A percentile compares a stretch with the other conserved stretches of the same genome.
phyloP scores from a whole-genome alignment of 306 rosid species.

The Glycine latifolia region DNA sequence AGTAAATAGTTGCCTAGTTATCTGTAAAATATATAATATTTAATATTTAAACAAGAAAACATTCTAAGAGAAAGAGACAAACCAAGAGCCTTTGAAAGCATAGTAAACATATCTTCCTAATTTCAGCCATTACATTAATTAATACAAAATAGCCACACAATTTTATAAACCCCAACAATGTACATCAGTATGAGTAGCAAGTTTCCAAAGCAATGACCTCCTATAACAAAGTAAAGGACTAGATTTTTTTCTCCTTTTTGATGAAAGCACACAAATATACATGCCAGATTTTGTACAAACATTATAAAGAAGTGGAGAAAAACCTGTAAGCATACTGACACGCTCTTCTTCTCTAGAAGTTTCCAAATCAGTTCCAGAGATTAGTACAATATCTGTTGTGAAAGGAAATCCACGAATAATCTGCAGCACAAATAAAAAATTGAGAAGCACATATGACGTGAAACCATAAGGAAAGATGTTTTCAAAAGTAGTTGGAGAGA shows the following conservation, averaged over 20 bases:
- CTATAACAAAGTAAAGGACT: slow-evolving; percentile 30
- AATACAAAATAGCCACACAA: slow-evolving; percentile 28
- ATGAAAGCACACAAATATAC: slow-evolving; percentile 34
- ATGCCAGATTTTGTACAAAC: slow-evolving; percentile 30
- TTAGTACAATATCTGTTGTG: slow-evolving; percentile 71
- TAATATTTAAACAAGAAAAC: slow-evolving; percentile 29
- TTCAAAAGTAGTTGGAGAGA: slow-evolving; percentile 11
- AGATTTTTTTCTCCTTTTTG: slow-evolving; percentile 9
- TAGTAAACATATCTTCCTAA: slow-evolving; percentile 38
- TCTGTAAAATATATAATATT: neutral
- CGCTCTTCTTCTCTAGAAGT: slow-evolving; percentile 71
- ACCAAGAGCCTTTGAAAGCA: slow-evolving; percentile 34
- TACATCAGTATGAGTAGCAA: slow-evolving; percentile 40
- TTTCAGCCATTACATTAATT: slow-evolving; percentile 37
- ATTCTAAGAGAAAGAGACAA: slow-evolving; percentile 39
- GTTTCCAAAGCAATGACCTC: slow-evolving; percentile 41
- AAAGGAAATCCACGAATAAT: slow-evolving; percentile 82
- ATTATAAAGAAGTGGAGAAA: slow-evolving; percentile 29
- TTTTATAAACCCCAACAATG: slow-evolving; percentile 31
- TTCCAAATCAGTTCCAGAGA: slow-evolving; percentile 72
- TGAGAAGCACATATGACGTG: slow-evolving; percentile 26
- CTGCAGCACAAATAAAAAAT: slow-evolving; percentile 54
- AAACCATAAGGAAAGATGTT: slow-evolving; percentile 34
- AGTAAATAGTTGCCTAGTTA: slow-evolving; percentile 29
- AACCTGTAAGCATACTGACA: slow-evolving; percentile 81